Conservation (phyloP, 306 rosid genomes). For the Pyrus pyrifolia region DNA sequence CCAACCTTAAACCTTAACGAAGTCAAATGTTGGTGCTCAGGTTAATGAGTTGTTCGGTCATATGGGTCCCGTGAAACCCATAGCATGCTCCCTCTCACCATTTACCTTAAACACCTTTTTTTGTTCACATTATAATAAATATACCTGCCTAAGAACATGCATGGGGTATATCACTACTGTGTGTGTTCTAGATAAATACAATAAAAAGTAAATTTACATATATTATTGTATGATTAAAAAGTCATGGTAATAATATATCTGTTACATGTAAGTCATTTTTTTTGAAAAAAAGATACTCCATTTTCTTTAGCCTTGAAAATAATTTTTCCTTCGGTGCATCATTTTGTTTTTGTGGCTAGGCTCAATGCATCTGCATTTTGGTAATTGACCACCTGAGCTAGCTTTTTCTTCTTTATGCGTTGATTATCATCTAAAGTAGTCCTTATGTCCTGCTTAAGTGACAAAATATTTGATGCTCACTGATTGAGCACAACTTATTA, state of each 20-base stretch:
- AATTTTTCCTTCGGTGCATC: background rate
- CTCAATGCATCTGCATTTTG: conserved; percentile 41
- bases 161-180: too few species aligned
- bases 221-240: too few species aligned
- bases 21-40: conserved; percentile 15
- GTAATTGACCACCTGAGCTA: conserved; percentile 3
- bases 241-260: too few species aligned
- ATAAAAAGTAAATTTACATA: too few species aligned
- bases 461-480: background rate
- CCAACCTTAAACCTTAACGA: background rate
- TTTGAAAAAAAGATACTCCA: background rate
- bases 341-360: conserved; percentile 22
- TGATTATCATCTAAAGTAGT: background rate
- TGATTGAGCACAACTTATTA: background rate
- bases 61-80: conserved; percentile 8
- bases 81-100: background rate
- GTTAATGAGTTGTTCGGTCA: conserved; percentile 16
- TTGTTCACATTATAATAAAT: conserved; percentile 21
- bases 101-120: background rate
- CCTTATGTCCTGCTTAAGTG: too few species aligned
- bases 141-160: background rate
- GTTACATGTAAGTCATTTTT: background rate
- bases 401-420: background rate
- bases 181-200: background rate
- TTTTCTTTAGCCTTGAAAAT: background rate